phyloP scores from a whole-genome alignment of 176 grass and related monocot genomes.

The Rhynchospora breviuscula region DNA sequence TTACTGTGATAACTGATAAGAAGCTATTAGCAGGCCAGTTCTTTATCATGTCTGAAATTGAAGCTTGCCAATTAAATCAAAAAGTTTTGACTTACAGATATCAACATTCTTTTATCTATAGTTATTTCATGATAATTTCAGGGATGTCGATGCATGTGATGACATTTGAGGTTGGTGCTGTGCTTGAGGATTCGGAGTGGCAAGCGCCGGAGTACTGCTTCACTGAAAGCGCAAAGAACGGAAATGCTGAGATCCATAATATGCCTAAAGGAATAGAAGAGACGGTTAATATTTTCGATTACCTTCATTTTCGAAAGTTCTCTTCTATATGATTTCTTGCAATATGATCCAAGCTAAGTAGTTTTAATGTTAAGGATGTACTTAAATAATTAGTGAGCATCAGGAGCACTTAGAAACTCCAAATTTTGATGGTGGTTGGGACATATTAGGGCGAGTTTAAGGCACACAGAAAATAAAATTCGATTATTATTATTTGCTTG shows the following conservation, averaged over 20 bases:
- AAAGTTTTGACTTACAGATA: background rate
- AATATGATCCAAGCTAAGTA: background rate
- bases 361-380: background rate
- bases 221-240: background rate
- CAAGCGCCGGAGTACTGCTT: constrained; percentile 40
- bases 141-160: constrained; percentile 43
- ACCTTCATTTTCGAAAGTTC: constrained; percentile 20
- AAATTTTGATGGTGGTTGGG: background rate
- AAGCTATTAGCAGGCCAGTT: no score
- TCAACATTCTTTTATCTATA: background rate
- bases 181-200: constrained; percentile 37
- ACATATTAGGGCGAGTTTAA: background rate
- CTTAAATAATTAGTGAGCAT: background rate
- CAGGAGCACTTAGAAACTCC: background rate
- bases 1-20: background rate
- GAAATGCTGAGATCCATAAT: background rate
- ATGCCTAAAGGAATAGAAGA: background rate
- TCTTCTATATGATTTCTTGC: constrained; percentile 14
- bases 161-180: constrained; percentile 37
- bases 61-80: background rate
- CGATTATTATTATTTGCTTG: no score
- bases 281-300: constrained; percentile 9
- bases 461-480: no score
- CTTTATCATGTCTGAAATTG: background rate
- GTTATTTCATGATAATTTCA: constrained; percentile 5